phyloP scores from a whole-genome alignment of 1,139 yeast genomes.

The Debaryomyces udenii region DNA sequence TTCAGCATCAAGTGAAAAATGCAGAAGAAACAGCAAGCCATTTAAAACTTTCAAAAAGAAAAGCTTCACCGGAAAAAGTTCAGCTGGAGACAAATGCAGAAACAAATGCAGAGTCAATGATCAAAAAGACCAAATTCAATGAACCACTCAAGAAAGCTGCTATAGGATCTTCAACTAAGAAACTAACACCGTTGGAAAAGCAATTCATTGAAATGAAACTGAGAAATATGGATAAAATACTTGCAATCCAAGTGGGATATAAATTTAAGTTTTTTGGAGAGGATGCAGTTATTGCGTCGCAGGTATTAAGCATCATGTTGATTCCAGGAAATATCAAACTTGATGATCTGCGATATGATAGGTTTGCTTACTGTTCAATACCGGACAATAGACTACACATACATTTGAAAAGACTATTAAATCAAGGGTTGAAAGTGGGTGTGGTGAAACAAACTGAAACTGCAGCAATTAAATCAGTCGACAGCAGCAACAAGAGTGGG shows the following conservation, averaged over 20 bases:
- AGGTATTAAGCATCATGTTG: slow-evolving; percentile 67
- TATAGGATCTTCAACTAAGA: slow-evolving; percentile 6
- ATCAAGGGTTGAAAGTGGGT: slow-evolving; percentile 74
- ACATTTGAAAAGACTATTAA: slow-evolving; percentile 69
- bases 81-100: too few species aligned
- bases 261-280: slow-evolving; percentile 84
- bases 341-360: slow-evolving; percentile 54
- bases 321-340: slow-evolving; percentile 59
- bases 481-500: slow-evolving; percentile 46
- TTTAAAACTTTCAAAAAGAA: neutral
- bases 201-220: slow-evolving; percentile 71
- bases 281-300: slow-evolving; percentile 75
- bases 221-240: slow-evolving; percentile 62
- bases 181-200: slow-evolving; percentile 73
- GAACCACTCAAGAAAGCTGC: slow-evolving; percentile 2
- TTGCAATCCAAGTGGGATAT: slow-evolving; percentile 88
- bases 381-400: slow-evolving; percentile 77
- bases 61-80: slow-evolving; percentile 5
- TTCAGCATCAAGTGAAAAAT: slow-evolving; percentile 3
- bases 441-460: slow-evolving; percentile 86
- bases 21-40: neutral
- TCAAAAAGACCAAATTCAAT: neutral
- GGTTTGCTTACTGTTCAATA: slow-evolving; percentile 82
- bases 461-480: slow-evolving; percentile 62
- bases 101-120: too few species aligned